A percentile compares a stretch with the other conserved stretches of the same genome.
These are phyloP conservation scores for Cytospora schulzeri DNA, from an alignment of 2,329 filamentous ascomycete species.

Conservation along the genomic window DNA sequence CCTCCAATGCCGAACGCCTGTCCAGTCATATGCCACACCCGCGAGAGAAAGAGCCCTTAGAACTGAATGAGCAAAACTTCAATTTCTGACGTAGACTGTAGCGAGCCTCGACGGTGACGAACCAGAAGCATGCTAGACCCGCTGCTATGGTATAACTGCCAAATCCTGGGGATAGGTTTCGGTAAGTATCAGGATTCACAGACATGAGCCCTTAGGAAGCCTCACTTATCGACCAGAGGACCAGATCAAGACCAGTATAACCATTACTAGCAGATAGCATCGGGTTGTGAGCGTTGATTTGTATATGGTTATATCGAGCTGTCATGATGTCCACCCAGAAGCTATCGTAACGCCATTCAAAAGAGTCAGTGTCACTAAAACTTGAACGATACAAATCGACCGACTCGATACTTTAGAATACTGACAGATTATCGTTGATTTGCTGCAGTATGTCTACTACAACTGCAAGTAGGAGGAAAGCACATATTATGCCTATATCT, in stretches of 20 bases:
- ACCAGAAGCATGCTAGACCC: constrained; percentile 14
- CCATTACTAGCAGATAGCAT: constrained; percentile 11
- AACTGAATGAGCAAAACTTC: not conserved
- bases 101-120: not conserved
- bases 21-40: constrained; percentile 10
- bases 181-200: not conserved
- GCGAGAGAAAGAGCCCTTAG: constrained; percentile 11
- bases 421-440: constrained; percentile 15
- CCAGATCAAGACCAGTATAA: constrained; percentile 7
- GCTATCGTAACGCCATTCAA: not conserved
- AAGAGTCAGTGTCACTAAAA: not conserved
- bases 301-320: constrained; percentile 8
- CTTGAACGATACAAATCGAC: not conserved
- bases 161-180: not conserved
- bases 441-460: constrained; percentile 11
- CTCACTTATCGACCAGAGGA: constrained; percentile 17
- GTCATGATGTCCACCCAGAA: constrained; percentile 16
- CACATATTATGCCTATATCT: constrained; percentile 20
- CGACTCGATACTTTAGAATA: not conserved
- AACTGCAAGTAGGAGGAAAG: constrained; percentile 6
- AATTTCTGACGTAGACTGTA: not conserved
- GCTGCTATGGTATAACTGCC: constrained; percentile 13
- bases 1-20: not conserved
- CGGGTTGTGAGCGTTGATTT: constrained; percentile 2
- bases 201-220: not conserved